Base-by-base conservation (phyloP, 257 asterid genomes). In the Apocynum venetum region DNA sequence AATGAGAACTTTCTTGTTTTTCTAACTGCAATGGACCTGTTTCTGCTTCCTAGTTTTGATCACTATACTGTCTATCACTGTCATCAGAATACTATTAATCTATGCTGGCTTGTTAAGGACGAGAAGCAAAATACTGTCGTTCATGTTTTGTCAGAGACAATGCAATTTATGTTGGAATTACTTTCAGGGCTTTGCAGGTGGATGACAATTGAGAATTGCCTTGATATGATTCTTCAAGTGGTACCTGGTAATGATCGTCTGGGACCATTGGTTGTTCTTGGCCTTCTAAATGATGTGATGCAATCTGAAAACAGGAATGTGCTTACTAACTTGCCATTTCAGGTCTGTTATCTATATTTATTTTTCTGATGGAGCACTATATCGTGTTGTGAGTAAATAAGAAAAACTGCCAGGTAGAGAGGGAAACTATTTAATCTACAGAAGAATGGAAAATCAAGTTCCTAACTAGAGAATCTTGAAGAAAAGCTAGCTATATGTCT, bases 191-290 rank as follows among this genome's bases (percentile, higher is more conserved):
- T 66, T 77, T 89, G 93, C 70, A 90, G 90, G 86, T 95, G 98
- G 98, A 86, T 88, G 89, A 86, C 82, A 83, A 72, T 76, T 47
- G 85, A 89, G 78, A 78, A 76, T 44, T 95, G 96, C 83, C 75
- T 68, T 35, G 84, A 81, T 83, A 84, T 87, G 88, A 94, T 91
- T 80, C 73, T 80, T 68, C 86, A 86, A 67, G 96, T 84, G 80
- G 87, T 85, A 82, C 90, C 92, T 67, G 53, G 86, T 31, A 86
- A 83, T 82, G 94, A 88, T 70, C 98, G 98, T 76, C 51, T 92
- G 64, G 98, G 98, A 77, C 89, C 90, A 68, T 79, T 92, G 81
- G 88, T 84, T 83, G 91, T 86, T 83, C 70, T 83, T 70, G 97
- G 98, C 76, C 87, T 90, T 85, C 85, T 91, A 35, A 89, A 88